These are phyloP conservation scores for Pythium sukuiense DNA, from an alignment of 352 stramenopile genomes.

Conservation along the genomic window DNA sequence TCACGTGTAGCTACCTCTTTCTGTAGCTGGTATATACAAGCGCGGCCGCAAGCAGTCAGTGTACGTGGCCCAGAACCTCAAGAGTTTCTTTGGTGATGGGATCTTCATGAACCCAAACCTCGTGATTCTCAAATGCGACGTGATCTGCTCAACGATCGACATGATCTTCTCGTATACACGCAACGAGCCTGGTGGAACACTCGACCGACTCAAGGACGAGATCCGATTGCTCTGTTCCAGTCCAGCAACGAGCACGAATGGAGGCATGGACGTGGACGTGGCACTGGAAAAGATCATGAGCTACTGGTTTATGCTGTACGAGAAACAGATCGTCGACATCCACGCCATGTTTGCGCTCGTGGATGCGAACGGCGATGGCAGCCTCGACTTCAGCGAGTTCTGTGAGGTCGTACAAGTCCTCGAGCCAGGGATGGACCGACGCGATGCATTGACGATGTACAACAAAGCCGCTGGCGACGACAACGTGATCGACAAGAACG, in stretches of 20 bases:
- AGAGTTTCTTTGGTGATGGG: slow-evolving; percentile 66
- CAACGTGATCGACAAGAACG: slow-evolving; percentile 78
- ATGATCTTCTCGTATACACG: slow-evolving; percentile 68
- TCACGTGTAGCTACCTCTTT: slow-evolving; percentile 11
- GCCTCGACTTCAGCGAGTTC: slow-evolving; percentile 73
- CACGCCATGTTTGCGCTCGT: slow-evolving; percentile 69
- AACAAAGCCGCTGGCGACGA: slow-evolving; percentile 66
- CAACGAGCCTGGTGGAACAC: slow-evolving; percentile 38
- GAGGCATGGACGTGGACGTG: slow-evolving; percentile 60
- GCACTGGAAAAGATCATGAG: slow-evolving; percentile 78
- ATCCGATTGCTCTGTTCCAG: slow-evolving; percentile 36
- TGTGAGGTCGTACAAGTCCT: slow-evolving; percentile 61
- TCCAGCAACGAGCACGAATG: slow-evolving; percentile 15
- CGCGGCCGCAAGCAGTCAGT: slow-evolving; percentile 66
- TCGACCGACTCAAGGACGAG: slow-evolving; percentile 61
- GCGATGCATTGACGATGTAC: slow-evolving; percentile 59
- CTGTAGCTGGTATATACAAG: slow-evolving; percentile 62
- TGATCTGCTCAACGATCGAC: slow-evolving; percentile 70
- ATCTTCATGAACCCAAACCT: slow-evolving; percentile 58
- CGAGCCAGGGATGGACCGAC: slow-evolving; percentile 64
- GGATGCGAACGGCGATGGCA: slow-evolving; percentile 71
- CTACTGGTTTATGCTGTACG: slow-evolving; percentile 76
- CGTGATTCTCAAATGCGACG: slow-evolving; percentile 52
- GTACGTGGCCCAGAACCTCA: slow-evolving; percentile 68
- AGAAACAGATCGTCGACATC: slow-evolving; percentile 78